These are phyloP conservation scores for Pelargonium nanum DNA, from an alignment of 345 rosid species.

Conservation along the genomic window DNA sequence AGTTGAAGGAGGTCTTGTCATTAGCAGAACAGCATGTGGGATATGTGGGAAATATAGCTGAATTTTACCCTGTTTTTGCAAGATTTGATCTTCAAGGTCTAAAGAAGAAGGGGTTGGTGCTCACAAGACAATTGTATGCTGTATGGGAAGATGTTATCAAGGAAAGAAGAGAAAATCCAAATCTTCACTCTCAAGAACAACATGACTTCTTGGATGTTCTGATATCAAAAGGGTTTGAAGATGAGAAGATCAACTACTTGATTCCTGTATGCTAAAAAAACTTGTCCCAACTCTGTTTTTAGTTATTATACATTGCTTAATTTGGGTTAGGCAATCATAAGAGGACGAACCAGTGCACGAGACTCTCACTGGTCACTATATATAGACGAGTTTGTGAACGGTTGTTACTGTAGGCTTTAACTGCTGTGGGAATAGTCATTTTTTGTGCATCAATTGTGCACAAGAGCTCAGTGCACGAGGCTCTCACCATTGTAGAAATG, in stretches of 20 bases:
- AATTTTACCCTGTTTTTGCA: background rate
- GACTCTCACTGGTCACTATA: too few species aligned
- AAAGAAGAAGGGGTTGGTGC: background rate
- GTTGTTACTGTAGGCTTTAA: too few species aligned
- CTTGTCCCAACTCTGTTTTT: too few species aligned
- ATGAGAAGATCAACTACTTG: background rate
- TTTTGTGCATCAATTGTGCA: too few species aligned
- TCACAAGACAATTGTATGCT: background rate
- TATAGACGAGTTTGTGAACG: too few species aligned
- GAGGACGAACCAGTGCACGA: too few species aligned
- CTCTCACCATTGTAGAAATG: too few species aligned
- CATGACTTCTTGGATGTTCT: background rate
- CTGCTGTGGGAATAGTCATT: too few species aligned
- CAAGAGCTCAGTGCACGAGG: too few species aligned
- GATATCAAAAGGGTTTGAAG: background rate
- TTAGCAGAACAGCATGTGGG: background rate
- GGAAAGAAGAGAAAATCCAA: background rate
- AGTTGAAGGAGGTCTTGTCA: background rate
- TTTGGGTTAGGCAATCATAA: too few species aligned
- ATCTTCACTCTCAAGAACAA: background rate
- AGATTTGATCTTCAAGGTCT: background rate
- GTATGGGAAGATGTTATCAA: background rate
- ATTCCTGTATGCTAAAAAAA: background rate
- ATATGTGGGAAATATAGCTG: background rate
- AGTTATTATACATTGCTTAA: too few species aligned